Conservation (phyloP, 2,329 filamentous ascomycete species). For the Penicillium sp. region DNA sequence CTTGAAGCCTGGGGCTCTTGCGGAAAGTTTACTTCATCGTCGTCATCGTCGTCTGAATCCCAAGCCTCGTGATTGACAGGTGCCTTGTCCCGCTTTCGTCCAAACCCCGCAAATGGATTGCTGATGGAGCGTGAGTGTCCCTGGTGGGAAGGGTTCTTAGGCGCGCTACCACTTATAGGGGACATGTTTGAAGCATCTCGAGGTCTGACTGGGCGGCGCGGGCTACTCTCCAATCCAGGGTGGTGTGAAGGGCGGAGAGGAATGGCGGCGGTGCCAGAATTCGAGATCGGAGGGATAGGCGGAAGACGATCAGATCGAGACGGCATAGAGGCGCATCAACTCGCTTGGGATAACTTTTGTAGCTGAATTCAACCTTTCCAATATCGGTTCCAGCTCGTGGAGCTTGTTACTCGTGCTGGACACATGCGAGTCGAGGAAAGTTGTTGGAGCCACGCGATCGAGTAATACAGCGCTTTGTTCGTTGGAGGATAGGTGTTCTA, state of each 20-base stretch:
- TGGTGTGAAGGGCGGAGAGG: constrained; percentile 20
- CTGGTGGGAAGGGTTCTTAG: constrained; percentile 24
- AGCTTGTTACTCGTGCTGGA: constrained; percentile 15
- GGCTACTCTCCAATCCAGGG: constrained; percentile 20
- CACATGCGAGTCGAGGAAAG: constrained; percentile 21
- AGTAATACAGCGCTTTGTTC: constrained; percentile 10
- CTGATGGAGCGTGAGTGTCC: constrained; percentile 70
- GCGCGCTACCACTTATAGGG: constrained; percentile 20
- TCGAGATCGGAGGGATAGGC: constrained; percentile 30
- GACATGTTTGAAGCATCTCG: constrained; percentile 30
- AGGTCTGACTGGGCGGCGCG: constrained; percentile 21
- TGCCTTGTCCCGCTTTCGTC: constrained; percentile 56
- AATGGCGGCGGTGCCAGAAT: constrained; percentile 18
- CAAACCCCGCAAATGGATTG: constrained; percentile 67
- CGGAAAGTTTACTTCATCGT: constrained; percentile 30
- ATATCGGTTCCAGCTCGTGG: constrained; percentile 6
- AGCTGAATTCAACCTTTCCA: constrained; percentile 1
- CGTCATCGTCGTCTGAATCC: constrained; percentile 51
- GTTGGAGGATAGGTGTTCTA: neutral
- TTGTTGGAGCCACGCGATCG: constrained; percentile 11
- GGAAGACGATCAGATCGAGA: constrained; percentile 36
- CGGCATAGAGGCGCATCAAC: constrained; percentile 40
- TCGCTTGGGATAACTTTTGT: neutral
- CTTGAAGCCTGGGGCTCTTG: constrained; percentile 38
- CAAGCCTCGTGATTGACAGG: constrained; percentile 44